phyloP scores from a whole-genome alignment of 2,329 filamentous ascomycete species.

The Penicillium glabrum region DNA sequence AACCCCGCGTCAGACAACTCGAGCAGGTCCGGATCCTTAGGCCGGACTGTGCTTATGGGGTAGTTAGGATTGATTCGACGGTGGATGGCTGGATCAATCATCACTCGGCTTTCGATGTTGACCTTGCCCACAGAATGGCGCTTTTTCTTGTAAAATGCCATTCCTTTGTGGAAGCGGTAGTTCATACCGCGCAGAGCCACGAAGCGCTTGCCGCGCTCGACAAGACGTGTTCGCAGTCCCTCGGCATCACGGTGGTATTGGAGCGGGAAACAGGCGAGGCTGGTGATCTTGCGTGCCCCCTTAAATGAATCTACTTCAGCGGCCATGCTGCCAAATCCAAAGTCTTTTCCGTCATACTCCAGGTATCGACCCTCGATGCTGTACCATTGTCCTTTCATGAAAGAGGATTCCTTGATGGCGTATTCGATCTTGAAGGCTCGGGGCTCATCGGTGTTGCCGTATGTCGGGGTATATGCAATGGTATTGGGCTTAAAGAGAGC shows the following conservation, averaged over 20 bases:
- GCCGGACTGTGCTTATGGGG: conserved; percentile 69
- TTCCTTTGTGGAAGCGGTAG: conserved; percentile 78
- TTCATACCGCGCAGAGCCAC: conserved; percentile 77
- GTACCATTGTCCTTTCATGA: conserved; percentile 74
- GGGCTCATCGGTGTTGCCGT: conserved; percentile 73
- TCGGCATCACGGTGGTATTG: conserved; percentile 74
- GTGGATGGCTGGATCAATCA: conserved; percentile 83
- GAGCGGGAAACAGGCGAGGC: conserved; percentile 72
- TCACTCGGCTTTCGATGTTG: conserved; percentile 81
- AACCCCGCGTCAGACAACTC: conserved; percentile 39
- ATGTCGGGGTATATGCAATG: conserved; percentile 73
- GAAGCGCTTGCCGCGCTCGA: conserved; percentile 83
- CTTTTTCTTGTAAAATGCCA: conserved; percentile 83
- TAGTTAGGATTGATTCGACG: conserved; percentile 86
- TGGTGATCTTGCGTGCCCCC: conserved; percentile 79
- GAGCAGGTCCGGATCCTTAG: conserved; percentile 66
- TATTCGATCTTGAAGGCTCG: conserved; percentile 80
- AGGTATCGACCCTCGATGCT: conserved; percentile 73
- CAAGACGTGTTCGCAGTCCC: conserved; percentile 63
- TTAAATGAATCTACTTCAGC: conserved; percentile 74
- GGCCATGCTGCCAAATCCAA: conserved; percentile 71
- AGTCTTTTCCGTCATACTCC: conserved; percentile 84
- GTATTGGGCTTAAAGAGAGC: conserved; percentile 86
- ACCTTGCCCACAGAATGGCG: conserved; percentile 68
- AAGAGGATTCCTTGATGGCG: conserved; percentile 66